phyloP scores from a whole-genome alignment of 352 stramenopile genomes.

The Globisporangium uncinulatum region DNA sequence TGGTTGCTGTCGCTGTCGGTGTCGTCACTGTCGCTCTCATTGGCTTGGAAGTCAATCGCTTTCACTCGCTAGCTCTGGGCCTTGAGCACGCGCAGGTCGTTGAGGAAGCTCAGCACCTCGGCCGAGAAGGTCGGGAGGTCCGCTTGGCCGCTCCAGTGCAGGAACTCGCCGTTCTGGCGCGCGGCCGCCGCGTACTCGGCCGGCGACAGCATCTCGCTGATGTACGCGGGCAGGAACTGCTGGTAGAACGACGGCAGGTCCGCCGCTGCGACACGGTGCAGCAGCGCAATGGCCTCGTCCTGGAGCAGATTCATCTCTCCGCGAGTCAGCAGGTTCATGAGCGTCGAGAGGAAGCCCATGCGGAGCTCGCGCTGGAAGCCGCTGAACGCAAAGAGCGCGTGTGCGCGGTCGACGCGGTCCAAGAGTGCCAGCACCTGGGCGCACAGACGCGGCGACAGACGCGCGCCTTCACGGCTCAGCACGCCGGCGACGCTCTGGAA shows the following conservation, averaged over 20 bases:
- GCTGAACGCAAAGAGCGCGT: conserved; percentile 59
- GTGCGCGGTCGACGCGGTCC: conserved; percentile 59
- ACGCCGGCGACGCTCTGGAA: conserved; percentile 69
- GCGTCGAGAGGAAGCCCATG: conserved; percentile 67
- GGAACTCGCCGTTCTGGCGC: conserved; percentile 47
- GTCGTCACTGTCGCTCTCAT: background rate
- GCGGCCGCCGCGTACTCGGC: conserved; percentile 39
- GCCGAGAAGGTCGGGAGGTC: conserved; percentile 71
- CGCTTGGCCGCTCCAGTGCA: conserved; percentile 71
- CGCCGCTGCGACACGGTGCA: conserved; percentile 64
- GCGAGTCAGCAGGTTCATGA: conserved; percentile 73
- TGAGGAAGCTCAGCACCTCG: conserved; percentile 66
- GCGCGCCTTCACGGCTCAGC: conserved; percentile 44
- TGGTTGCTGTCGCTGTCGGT: background rate
- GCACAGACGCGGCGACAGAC: conserved; percentile 55
- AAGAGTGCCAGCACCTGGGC: conserved; percentile 66
- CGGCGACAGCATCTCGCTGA: conserved; percentile 60
- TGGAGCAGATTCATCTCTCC: conserved; percentile 78
- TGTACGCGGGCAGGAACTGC: conserved; percentile 50
- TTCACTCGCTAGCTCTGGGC: conserved; percentile 33
- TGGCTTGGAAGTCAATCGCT: too few relatives aligned
- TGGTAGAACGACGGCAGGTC: conserved; percentile 79
- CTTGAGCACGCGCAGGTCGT: conserved; percentile 73
- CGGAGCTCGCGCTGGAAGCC: conserved; percentile 72
- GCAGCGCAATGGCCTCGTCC: conserved; percentile 64